Evolutionary conservation across 352 stramenopile species (phyloP), one percentile per base, ranked within the genome.

Genomic region (Pythium brachiatum): DNA sequence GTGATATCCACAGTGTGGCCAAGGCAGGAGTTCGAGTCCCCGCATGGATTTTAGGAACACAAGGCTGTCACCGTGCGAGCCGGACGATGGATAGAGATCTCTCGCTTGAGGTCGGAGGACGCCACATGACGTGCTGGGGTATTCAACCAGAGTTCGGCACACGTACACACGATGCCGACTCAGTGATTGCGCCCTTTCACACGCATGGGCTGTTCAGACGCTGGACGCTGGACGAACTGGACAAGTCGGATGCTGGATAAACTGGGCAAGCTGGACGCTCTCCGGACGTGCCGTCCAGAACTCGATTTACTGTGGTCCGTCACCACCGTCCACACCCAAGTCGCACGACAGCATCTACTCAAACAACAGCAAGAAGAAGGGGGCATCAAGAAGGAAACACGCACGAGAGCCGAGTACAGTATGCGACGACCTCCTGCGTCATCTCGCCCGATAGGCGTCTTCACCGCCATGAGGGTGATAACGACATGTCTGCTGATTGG

Each of bases 101-200:
- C 29, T 34, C 29, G 29, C 29, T 34, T 34, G 29, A 34, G 29
- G 9, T 34, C 29, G 5, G 9, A 9, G 9, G 29, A 34, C 7
- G 41, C 20, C 41, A 48, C 41, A 48, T 48, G 41, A 48, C 41
- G 9, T 48, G 41, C 41, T 48, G 41, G 41, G 41, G 41, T 48
- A 48, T 48, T 48, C 41, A 48, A 48, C 41, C 26, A 0, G 41
- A 20, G 21, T 21, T 9, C 38, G 38, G n/a, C 16, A 6, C 34
- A 46, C 38, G 18, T 21, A 15, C 41, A 48, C 41, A 15, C 16
- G 41, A 48, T 48, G n/a, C 13, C 41, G n/a, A 26, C 41, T 2
- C 11, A 20, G 25, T 15, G 41, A 27, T n/a, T 26, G 41, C 41
- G 12, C 41, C 41, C 7, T 26, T 48, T 48, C 41, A 20, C 20